Conservation (phyloP, 1,139 yeast species). For the Blastobotrys petasosporus region DNA sequence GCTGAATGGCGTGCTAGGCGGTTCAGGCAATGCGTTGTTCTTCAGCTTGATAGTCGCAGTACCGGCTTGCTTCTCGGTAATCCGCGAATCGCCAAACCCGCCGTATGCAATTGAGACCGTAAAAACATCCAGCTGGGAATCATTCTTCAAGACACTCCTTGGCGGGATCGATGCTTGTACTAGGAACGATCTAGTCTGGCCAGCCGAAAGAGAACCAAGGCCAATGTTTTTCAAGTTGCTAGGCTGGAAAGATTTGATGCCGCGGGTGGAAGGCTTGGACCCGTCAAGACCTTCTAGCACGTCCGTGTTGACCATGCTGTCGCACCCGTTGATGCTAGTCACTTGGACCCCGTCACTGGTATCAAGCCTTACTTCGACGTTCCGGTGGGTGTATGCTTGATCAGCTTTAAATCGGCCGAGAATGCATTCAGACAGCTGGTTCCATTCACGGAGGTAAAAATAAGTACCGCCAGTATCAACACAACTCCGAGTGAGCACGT, state of each 20-base stretch:
- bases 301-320: conserved; percentile 9
- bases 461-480: conserved; percentile 14
- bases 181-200: conserved; percentile 19
- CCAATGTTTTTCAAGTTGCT: conserved; percentile 12
- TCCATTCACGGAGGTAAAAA: conserved; percentile 16
- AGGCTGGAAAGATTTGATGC: conserved; percentile 11
- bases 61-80: conserved; percentile 5
- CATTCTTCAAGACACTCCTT: conserved; percentile 4
- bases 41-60: conserved; percentile 3
- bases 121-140: conserved; percentile 6
- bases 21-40: neutral
- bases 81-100: conserved; percentile 9
- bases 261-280: conserved; percentile 1
- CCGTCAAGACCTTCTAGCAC: conserved; percentile 12
- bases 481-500: conserved; percentile 10
- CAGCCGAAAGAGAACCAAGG: conserved; percentile 20
- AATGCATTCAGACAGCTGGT: conserved; percentile 11
- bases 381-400: conserved; percentile 14
- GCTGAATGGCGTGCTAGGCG: conserved; percentile 8
- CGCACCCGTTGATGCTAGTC: conserved; percentile 14
- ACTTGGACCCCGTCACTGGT: conserved; percentile 16
- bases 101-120: conserved; percentile 10
- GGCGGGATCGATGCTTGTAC: conserved; percentile 21
- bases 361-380: conserved; percentile 16
- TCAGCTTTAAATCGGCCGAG: conserved; percentile 14